A percentile compares a stretch with the other conserved stretches of the same genome.
Conservation (phyloP, 345 rosid genomes). For the Brassica napus region DNA sequence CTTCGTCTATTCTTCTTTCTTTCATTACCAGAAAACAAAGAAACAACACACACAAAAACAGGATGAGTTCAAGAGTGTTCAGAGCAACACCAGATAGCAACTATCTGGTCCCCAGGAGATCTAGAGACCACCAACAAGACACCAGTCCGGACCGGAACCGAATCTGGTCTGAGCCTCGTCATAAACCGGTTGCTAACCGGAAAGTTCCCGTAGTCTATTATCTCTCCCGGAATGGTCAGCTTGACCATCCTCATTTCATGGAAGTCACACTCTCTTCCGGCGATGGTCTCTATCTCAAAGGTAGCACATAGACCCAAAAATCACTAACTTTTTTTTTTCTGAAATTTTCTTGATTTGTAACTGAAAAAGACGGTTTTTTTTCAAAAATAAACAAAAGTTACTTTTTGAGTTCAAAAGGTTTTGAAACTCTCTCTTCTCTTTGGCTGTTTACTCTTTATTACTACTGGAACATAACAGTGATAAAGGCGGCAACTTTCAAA, state of each 20-base stretch:
- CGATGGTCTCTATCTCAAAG: conserved; percentile 80
- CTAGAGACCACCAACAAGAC: conserved; percentile 45
- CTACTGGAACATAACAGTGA: conserved; percentile 17
- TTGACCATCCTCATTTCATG: conserved; percentile 97
- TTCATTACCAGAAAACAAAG: conserved; percentile 15
- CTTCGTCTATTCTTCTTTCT: conserved; percentile 25
- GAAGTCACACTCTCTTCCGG: conserved; percentile 77
- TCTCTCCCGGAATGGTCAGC: conserved; percentile 82
- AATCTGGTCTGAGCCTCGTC: conserved; percentile 57
- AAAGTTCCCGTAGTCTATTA: conserved; percentile 85
- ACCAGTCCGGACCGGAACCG: conserved; percentile 72
- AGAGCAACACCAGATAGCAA: conserved; percentile 39
- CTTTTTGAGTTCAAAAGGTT: conserved; percentile 30
- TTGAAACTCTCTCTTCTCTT: conserved; percentile 19
- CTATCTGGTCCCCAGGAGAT: conserved; percentile 47
- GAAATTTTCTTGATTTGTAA: conserved; percentile 4
- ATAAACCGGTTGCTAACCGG: conserved; percentile 40
- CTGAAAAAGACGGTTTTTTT: background rate
- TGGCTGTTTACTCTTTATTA: conserved; percentile 25
- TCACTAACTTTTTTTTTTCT: background rate
- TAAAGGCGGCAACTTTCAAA: conserved; percentile 34
- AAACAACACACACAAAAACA: conserved; percentile 33
- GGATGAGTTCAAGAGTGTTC: conserved; percentile 51
- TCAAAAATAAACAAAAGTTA: background rate
- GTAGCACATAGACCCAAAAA: conserved; percentile 32